phyloP scores from a whole-genome alignment of 2,329 filamentous ascomycete genomes.

The Aspergillus fumigatiaffinis region DNA sequence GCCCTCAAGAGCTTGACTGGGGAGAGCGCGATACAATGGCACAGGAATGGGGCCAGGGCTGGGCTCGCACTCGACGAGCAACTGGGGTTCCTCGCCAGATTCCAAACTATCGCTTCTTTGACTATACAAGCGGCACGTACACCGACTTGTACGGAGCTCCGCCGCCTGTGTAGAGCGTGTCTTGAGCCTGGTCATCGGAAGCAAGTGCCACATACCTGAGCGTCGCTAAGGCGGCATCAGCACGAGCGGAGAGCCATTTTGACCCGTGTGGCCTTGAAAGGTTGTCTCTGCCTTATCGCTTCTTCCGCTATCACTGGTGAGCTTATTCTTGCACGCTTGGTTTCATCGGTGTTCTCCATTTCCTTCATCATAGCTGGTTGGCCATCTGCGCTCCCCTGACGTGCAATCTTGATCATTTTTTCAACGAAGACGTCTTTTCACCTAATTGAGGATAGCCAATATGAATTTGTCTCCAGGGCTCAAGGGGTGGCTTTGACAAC shows the following conservation, averaged over 20 bases:
- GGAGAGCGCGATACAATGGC: not conserved
- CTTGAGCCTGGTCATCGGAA: not conserved
- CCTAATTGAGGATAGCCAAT: conserved; percentile 10
- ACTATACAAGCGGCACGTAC: not conserved
- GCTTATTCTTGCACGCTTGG: not conserved
- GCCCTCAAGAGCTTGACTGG: not conserved
- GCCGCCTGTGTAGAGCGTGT: not conserved
- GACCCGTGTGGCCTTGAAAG: not conserved
- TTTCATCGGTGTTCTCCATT: not conserved
- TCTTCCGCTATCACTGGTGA: not conserved
- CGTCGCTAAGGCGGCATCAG: not conserved
- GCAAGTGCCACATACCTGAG: not conserved
- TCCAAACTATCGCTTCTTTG: no score
- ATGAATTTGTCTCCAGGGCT: conserved; percentile 33
- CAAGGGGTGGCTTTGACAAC: conserved; percentile 30
- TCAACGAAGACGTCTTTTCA: not conserved
- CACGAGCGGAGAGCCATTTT: not conserved
- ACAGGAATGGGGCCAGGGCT: no score
- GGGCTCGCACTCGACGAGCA: no score
- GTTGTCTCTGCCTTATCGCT: not conserved
- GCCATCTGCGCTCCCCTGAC: not conserved
- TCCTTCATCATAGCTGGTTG: not conserved
- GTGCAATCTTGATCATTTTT: not conserved
- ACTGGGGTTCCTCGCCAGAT: no score
- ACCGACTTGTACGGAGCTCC: not conserved